Percentiles rank a stretch among this genome's conserved stretches.
These are phyloP conservation scores for Sordaria brevicollis DNA, from an alignment of 495 filamentous ascomycete genomes.

Conservation along the genomic window DNA sequence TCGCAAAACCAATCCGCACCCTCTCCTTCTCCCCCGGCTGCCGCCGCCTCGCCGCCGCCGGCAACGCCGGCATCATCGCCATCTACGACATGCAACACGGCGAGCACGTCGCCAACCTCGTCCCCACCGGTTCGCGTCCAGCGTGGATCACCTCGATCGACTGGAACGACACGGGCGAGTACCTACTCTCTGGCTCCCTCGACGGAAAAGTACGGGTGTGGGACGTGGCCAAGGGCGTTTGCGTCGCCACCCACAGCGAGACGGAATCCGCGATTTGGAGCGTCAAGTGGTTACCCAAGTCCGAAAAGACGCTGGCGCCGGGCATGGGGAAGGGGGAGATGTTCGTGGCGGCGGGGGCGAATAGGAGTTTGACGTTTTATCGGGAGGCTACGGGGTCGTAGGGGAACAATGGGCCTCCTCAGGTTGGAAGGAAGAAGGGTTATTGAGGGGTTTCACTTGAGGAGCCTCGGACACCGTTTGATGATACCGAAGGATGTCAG, in stretches of 20 bases:
- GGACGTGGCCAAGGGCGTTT: slow-evolving; percentile 69
- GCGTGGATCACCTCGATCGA: slow-evolving; percentile 84
- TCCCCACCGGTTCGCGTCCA: slow-evolving; percentile 45
- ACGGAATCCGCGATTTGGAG: slow-evolving; percentile 79
- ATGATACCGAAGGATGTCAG: too few species aligned
- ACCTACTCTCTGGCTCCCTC: slow-evolving; percentile 74
- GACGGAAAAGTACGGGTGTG: slow-evolving; percentile 95
- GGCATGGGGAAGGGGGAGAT: slow-evolving; percentile 61
- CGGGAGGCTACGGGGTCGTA: slow-evolving; percentile 76
- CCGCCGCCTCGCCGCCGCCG: slow-evolving; percentile 81
- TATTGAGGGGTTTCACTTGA: too few species aligned
- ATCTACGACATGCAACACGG: slow-evolving; percentile 87
- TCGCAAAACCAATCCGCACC: slow-evolving; percentile 72
- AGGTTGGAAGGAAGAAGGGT: too few species aligned
- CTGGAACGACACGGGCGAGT: slow-evolving; percentile 92
- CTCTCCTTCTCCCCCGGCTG: slow-evolving; percentile 80
- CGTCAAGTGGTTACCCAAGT: slow-evolving; percentile 81
- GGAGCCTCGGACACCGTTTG: too few species aligned
- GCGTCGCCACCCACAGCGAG: slow-evolving; percentile 90
- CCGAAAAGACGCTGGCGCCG: slow-evolving; percentile 20
- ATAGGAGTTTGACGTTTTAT: slow-evolving; percentile 75
- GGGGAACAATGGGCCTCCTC: too few species aligned
- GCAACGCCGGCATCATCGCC: slow-evolving; percentile 78
- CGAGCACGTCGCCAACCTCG: slow-evolving; percentile 80
- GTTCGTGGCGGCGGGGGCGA: slow-evolving; percentile 79